A percentile compares a stretch with the other conserved stretches of the same genome.
phyloP scores from a whole-genome alignment of 768 basidiomycete genomes.

The Asterophora lycoperdoides region DNA sequence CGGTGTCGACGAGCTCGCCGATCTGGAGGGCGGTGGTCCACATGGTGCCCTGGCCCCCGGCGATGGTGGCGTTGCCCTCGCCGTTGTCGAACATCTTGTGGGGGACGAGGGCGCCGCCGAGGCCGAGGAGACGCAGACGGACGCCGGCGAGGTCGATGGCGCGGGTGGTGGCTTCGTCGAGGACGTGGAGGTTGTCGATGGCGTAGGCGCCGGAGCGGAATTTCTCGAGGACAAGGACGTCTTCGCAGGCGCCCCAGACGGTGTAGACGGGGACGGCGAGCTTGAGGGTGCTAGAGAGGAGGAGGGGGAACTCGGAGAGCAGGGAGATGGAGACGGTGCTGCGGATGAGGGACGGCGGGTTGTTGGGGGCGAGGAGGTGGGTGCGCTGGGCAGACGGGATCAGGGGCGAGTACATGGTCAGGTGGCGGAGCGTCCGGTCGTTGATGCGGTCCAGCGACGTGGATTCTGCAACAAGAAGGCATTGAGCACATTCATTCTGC shows the following conservation, averaged over 20 bases:
- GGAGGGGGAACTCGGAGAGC: conserved; percentile 90
- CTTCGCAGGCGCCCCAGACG: conserved; percentile 97
- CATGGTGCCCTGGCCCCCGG: conserved; percentile 97
- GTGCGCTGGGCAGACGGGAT: conserved; percentile 79
- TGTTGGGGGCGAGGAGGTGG: conserved; percentile 71
- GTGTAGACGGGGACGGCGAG: conserved; percentile 93
- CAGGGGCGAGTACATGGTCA: conserved; percentile 94
- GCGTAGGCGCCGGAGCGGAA: conserved; percentile 79
- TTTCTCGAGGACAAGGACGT: conserved; percentile 89
- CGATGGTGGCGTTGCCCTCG: conserved; percentile 93
- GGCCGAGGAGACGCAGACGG: conserved; percentile 89
- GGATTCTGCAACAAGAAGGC: no score
- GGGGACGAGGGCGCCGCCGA: conserved; percentile 91
- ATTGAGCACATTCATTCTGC: no score
- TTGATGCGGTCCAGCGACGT: conserved; percentile 84
- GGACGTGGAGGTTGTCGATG: conserved; percentile 85
- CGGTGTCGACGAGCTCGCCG: conserved; percentile 96
- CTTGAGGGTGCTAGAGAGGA: conserved; percentile 87
- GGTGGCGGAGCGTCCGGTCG: conserved; percentile 93
- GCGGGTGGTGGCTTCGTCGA: conserved; percentile 95
- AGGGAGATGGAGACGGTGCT: conserved; percentile 69
- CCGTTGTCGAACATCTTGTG: conserved; percentile 97
- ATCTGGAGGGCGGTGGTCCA: conserved; percentile 98
- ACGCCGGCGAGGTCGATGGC: conserved; percentile 89
- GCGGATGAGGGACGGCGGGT: conserved; percentile 64